Conservation (phyloP, 305 asterid species). For the Fraxinus sp. region DNA sequence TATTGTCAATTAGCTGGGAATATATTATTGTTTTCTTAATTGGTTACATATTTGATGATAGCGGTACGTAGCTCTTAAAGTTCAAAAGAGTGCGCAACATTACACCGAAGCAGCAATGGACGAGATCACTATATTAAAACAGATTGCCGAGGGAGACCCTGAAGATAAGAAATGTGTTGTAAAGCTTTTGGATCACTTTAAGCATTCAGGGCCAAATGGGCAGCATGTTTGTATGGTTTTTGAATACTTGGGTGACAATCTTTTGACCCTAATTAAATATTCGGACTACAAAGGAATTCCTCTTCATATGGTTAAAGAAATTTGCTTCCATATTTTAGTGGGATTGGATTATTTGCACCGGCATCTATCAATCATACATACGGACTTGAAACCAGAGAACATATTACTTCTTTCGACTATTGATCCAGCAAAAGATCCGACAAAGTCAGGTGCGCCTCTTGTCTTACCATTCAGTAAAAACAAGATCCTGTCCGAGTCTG, state of each 20-base stretch:
- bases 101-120: slow-evolving; percentile 94
- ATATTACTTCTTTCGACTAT: slow-evolving; percentile 60
- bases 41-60: slow-evolving; percentile 31
- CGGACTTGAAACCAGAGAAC: slow-evolving; percentile 79
- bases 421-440: slow-evolving; percentile 69
- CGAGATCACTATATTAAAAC: slow-evolving; percentile 72
- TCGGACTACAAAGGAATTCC: slow-evolving; percentile 70
- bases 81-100: slow-evolving; percentile 91
- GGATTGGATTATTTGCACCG: slow-evolving; percentile 79
- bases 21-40: slow-evolving; percentile 5
- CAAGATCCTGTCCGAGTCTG: slow-evolving; percentile 43
- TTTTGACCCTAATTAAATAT: slow-evolving; percentile 73
- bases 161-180: slow-evolving; percentile 74
- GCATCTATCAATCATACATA: slow-evolving; percentile 73
- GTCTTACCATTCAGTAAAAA: slow-evolving; percentile 54
- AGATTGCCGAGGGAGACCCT: slow-evolving; percentile 77
- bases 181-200: slow-evolving; percentile 83
- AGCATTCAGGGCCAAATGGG: slow-evolving; percentile 97
- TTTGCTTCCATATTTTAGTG: slow-evolving; percentile 66
- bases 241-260: slow-evolving; percentile 86
- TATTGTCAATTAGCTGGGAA: neutral
- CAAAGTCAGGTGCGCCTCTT: slow-evolving; percentile 53
- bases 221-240: slow-evolving; percentile 95
- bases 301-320: slow-evolving; percentile 64
- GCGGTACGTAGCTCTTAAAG: slow-evolving; percentile 78